These are phyloP conservation scores for Plasmodium berghei DNA, from an alignment of 169 alveolate genomes.

Conservation along the genomic window DNA sequence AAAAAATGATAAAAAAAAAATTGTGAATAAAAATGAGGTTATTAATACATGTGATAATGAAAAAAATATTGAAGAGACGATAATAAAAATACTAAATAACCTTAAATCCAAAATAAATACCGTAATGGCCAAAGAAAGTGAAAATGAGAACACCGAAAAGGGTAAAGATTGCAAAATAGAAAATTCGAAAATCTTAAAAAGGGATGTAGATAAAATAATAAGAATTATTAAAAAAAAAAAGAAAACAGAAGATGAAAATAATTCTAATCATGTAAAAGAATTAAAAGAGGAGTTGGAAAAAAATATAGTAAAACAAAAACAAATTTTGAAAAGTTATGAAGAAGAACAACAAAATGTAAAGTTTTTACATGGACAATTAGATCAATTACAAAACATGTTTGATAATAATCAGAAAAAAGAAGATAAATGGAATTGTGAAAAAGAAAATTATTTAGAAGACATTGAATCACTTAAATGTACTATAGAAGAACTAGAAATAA, in stretches of 20 bases:
- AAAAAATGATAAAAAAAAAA: too few species aligned
- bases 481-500: constrained; percentile 60
- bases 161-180: neutral
- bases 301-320: constrained; percentile 7
- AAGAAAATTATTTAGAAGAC: constrained; percentile 53
- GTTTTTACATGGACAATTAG: constrained; percentile 33
- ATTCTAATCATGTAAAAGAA: neutral
- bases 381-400: constrained; percentile 36
- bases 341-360: constrained; percentile 38
- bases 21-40: too few species aligned
- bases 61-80: too few species aligned
- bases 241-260: neutral
- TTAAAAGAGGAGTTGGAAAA: constrained; percentile 42
- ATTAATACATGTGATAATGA: too few species aligned
- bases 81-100: too few species aligned
- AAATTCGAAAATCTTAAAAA: neutral
- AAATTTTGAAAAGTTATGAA: constrained; percentile 38
- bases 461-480: constrained; percentile 26
- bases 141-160: neutral
- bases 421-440: constrained; percentile 55
- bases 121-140: too few species aligned
- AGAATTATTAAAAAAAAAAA: constrained; percentile 11
- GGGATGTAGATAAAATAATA: constrained; percentile 1
- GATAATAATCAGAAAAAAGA: constrained; percentile 69
- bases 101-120: too few species aligned